Evolutionary conservation across 2,329 filamentous ascomycete species (phyloP), one percentile per base, ranked within the genome.

Genomic region (Alternaria triticina): DNA sequence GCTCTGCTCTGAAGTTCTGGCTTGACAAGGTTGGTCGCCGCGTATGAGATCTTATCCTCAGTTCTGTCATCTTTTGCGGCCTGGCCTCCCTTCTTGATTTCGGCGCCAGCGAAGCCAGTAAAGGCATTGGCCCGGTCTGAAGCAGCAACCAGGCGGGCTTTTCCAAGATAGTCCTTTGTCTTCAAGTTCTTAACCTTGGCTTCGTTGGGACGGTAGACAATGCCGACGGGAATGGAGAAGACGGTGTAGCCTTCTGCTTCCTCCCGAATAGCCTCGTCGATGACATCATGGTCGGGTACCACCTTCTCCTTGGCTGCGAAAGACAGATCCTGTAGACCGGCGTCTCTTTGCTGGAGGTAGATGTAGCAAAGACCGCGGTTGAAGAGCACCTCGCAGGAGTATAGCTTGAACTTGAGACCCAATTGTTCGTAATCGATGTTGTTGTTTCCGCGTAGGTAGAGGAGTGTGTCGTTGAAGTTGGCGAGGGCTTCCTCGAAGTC

Each of bases 121-220:
- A 93, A 96, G 25, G 89, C 91, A 80, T 94, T 95, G 68, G 87
- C 83, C 59, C 90, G 87, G 74, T 97, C 93, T 1, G 93, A 92
- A 25, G 94, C 92, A 23, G 96, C 96, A 9, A 99, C 92, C 33
- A 99, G 85, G 64, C 93, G 89, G n/a, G 96, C 94, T 81, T 97
- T 97, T 65, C 96, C 96, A 4, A 99, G 89, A 74, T 99, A 99
- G 77, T 99, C 94, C 79, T 98, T 98, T 22, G 94, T 93, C 84
- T 97, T 97, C 74, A 99, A 85, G 76, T 99, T 99, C 82, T 96
- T 96, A 70, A 99, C 96, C 82, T 99, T 99, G 67, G 96, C 94
- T 75, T 97, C 94, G 77, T 97, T 98, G 22, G 96, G 96, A 62
- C 96, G 87, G 81, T 98, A 99, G 15, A 99, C 88, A 30, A 97